Percentiles rank a stretch among this genome's conserved stretches.
phyloP scores from a whole-genome alignment of 2,329 filamentous ascomycete species.

The Furcasterigmium sp. region DNA sequence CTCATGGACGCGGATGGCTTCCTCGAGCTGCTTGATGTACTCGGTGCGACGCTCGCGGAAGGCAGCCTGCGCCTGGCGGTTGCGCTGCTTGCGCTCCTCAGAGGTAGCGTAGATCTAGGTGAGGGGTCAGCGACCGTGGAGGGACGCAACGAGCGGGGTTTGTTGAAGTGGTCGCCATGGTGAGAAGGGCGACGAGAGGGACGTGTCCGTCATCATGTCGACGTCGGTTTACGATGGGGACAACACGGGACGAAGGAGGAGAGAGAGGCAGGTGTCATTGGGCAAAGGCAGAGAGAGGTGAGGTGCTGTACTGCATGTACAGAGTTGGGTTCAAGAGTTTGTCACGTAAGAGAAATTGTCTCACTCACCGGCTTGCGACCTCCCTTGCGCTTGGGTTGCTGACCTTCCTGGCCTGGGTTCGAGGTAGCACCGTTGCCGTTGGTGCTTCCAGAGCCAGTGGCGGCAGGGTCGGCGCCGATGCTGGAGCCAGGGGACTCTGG shows the following conservation, averaged over 20 bases:
- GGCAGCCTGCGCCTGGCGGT: slow-evolving; percentile 93
- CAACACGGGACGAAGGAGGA: too few species aligned
- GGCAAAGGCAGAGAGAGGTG: slow-evolving; percentile 6
- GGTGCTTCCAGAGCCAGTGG: slow-evolving; percentile 7
- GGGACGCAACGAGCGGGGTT: too few species aligned
- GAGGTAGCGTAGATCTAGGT: slow-evolving; percentile 93
- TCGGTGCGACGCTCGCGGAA: slow-evolving; percentile 95
- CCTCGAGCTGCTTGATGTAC: slow-evolving; percentile 98
- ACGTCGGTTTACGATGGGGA: too few species aligned
- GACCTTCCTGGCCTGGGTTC: slow-evolving; percentile 41
- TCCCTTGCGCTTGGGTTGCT: slow-evolving; percentile 89
- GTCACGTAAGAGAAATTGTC: slow-evolving; percentile 1
- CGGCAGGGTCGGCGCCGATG: slow-evolving; percentile 48
- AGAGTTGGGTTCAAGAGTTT: too few species aligned
- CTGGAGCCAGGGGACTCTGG: slow-evolving; percentile 58
- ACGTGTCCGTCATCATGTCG: too few species aligned
- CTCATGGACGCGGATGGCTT: slow-evolving; percentile 95
- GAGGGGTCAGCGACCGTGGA: slow-evolving; percentile 1
- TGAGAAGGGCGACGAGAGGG: background rate
- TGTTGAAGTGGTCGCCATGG: too few species aligned
- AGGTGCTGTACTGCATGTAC: too few species aligned
- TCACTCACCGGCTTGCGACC: slow-evolving; percentile 90
- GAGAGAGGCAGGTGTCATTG: background rate
- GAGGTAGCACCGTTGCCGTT: slow-evolving; percentile 21
- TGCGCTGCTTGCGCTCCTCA: slow-evolving; percentile 96